phyloP scores from a whole-genome alignment of 2,329 filamentous ascomycete genomes.

The Thermoascus crustaceus region DNA sequence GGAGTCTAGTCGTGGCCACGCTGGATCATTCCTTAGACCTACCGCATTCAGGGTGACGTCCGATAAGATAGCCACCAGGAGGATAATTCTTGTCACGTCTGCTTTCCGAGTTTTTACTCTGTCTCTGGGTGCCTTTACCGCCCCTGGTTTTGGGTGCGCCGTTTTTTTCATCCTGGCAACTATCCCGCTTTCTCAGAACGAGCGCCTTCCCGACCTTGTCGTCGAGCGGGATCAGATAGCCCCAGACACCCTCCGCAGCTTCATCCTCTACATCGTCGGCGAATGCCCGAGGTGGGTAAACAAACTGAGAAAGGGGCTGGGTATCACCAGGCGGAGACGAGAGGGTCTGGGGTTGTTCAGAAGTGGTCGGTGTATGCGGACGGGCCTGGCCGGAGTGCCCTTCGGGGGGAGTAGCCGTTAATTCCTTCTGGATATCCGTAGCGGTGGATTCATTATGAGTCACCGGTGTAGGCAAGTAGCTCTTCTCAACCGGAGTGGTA shows the following conservation, averaged over 20 bases:
- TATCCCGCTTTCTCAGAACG: constrained; percentile 65
- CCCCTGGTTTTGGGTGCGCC: constrained; percentile 29
- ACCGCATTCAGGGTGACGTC: constrained; percentile 90
- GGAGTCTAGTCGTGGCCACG: neutral
- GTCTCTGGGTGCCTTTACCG: constrained; percentile 38
- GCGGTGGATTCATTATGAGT: constrained; percentile 60
- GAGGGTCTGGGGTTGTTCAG: constrained; percentile 31
- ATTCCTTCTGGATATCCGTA: constrained; percentile 57
- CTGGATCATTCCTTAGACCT: constrained; percentile 33
- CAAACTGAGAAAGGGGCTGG: constrained; percentile 71
- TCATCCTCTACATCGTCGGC: constrained; percentile 82
- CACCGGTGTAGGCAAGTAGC: constrained; percentile 72
- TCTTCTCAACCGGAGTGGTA: constrained; percentile 54
- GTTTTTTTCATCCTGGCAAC: constrained; percentile 51
- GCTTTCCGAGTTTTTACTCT: constrained; percentile 49
- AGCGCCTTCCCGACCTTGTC: constrained; percentile 59
- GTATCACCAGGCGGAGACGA: constrained; percentile 67
- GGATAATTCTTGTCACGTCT: constrained; percentile 49
- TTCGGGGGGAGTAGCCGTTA: constrained; percentile 62
- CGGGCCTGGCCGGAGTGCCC: constrained; percentile 48
- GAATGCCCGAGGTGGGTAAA: constrained; percentile 62
- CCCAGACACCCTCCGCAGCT: constrained; percentile 81
- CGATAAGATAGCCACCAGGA: constrained; percentile 81
- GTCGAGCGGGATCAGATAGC: constrained; percentile 80
- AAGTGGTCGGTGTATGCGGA: constrained; percentile 36